Evolutionary conservation across 2,329 filamentous ascomycete genomes (phyloP).

Genomic region (Blumeriella jaapii): DNA sequence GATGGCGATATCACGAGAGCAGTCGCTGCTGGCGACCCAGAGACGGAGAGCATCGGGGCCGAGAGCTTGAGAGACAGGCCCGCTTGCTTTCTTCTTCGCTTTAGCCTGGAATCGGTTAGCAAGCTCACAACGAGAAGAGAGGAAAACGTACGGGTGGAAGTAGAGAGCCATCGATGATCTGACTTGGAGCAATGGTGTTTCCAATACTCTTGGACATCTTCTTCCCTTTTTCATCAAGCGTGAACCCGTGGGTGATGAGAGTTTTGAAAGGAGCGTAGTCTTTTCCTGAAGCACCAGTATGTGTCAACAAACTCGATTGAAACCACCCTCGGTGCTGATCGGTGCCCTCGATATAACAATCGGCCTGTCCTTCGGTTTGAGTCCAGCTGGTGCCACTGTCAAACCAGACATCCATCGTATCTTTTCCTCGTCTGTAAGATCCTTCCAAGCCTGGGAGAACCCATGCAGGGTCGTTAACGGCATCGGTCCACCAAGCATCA

Average conservation of each 20-base stretch:
- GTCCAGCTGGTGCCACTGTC: constrained; percentile 95
- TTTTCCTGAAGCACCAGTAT: constrained; percentile 38
- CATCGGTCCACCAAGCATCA: constrained; percentile 93
- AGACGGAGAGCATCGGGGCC: constrained; percentile 80
- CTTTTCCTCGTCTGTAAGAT: constrained; percentile 62
- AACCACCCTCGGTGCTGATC: constrained; percentile 99
- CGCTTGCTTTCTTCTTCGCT: constrained; percentile 34
- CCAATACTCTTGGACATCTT: constrained; percentile 99
- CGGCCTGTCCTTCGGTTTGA: constrained; percentile 46
- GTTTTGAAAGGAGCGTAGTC: constrained; percentile 64
- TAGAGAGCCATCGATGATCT: constrained; percentile 78
- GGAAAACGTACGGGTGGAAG: constrained; percentile 41
- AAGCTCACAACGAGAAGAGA: not conserved
- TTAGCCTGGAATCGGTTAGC: constrained; percentile 29
- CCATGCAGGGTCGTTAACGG: constrained; percentile 65
- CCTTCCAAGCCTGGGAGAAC: constrained; percentile 51
- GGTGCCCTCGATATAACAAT: constrained; percentile 86
- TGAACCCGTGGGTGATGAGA: constrained; percentile 93
- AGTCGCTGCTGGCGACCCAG: constrained; percentile 88
- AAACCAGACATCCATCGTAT: constrained; percentile 99
- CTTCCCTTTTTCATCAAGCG: constrained; percentile 75
- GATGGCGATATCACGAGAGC: constrained; percentile 76
- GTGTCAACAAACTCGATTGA: constrained; percentile 86
- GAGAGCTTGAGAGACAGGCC: constrained; percentile 51
- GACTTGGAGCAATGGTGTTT: constrained; percentile 67